These are phyloP conservation scores for Platanthera guangdongensis DNA, from an alignment of 106 monocot species.

Conservation along the genomic window DNA sequence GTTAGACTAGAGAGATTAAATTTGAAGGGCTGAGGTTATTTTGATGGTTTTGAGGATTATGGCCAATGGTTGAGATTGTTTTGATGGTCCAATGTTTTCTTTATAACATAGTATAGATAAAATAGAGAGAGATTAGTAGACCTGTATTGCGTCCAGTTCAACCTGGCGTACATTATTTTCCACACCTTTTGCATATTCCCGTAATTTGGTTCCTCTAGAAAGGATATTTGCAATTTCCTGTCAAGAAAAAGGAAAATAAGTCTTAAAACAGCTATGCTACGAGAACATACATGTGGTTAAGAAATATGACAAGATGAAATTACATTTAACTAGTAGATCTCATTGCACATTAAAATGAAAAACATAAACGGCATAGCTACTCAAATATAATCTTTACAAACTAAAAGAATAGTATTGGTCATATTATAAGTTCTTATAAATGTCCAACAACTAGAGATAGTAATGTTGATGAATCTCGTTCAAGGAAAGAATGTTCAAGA, in stretches of 20 bases:
- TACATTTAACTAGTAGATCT: not conserved
- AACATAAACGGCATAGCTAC: not conserved
- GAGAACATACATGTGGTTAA: not conserved
- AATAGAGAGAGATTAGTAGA: not conserved
- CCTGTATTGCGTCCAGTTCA: slow-evolving; percentile 98
- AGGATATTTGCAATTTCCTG: slow-evolving; percentile 92
- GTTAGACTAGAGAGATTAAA: too few relatives aligned
- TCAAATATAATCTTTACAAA: not conserved
- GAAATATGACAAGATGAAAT: not conserved
- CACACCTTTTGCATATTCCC: slow-evolving; percentile 83
- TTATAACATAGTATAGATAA: too few relatives aligned
- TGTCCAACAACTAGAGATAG: not conserved
- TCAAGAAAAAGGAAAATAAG: slow-evolving; percentile 1
- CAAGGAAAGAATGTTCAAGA: not conserved
- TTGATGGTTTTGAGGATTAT: too few relatives aligned
- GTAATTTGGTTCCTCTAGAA: slow-evolving; percentile 73
- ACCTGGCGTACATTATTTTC: slow-evolving; percentile 95
- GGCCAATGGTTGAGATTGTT: too few relatives aligned
- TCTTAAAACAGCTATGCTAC: not conserved
- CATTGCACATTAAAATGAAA: not conserved
- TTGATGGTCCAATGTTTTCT: too few relatives aligned
- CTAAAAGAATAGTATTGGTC: not conserved
- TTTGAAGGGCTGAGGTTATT: too few relatives aligned
- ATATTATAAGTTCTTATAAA: slow-evolving; percentile 1
- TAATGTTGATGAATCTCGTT: not conserved